Percentiles rank a stretch among this genome's conserved stretches.
Conservation (phyloP, 2,329 filamentous ascomycete species). For the Fusarium acutatum region DNA sequence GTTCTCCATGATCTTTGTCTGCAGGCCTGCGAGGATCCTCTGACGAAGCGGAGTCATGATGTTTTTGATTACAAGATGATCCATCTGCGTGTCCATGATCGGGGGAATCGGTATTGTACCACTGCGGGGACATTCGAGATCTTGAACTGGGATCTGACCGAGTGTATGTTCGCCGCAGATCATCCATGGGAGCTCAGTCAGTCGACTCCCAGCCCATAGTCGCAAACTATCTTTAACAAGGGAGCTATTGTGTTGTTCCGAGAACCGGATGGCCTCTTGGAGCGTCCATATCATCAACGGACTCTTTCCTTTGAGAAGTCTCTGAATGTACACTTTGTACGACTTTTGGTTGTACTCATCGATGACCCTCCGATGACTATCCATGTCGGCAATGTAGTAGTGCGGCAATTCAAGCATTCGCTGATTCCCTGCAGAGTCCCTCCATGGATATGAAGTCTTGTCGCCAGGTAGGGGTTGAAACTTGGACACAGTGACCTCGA, state of each 20-base stretch:
- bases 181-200: not conserved
- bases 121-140: not conserved
- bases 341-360: not conserved
- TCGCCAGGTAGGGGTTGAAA: not conserved
- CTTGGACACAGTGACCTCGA: not conserved
- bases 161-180: not conserved
- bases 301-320: not conserved
- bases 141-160: not conserved
- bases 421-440: not conserved
- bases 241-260: not conserved
- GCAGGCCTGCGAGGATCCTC: not conserved
- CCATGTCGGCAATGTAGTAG: not conserved
- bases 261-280: not conserved
- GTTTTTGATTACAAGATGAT: not conserved
- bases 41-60: not conserved
- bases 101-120: not conserved
- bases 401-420: not conserved
- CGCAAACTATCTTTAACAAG: not conserved
- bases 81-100: not conserved
- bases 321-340: not conserved
- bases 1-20: not conserved
- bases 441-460: not conserved
- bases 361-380: not conserved
- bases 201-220: not conserved
- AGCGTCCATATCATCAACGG: not conserved